Conservation (phyloP, 164 flowering plant species). For the Piper betle region DNA sequence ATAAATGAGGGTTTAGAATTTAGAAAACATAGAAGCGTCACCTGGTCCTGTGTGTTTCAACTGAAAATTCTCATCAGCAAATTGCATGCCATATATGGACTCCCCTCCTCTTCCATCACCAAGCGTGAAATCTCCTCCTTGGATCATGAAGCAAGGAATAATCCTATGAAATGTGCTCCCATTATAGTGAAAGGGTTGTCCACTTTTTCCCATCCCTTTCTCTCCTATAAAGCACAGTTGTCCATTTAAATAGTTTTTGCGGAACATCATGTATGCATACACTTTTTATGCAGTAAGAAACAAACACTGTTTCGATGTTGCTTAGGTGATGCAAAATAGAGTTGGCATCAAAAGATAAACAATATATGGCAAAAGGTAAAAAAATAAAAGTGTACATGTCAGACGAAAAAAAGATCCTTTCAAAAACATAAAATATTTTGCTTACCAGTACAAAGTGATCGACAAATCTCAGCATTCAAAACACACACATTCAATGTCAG, state of each 20-base stretch:
- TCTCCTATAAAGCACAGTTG: slow-evolving; percentile 49
- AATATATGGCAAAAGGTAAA: too few species aligned
- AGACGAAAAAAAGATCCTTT: too few species aligned
- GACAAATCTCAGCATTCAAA: slow-evolving; percentile 59
- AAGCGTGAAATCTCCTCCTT: slow-evolving; percentile 92
- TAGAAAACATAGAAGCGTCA: slow-evolving; percentile 8
- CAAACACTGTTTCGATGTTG: too few species aligned
- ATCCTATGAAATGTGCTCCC: slow-evolving; percentile 91
- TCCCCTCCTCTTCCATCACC: slow-evolving; percentile 98
- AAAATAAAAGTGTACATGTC: too few species aligned
- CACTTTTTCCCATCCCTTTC: slow-evolving; percentile 71
- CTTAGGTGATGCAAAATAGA: too few species aligned
- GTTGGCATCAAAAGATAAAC: too few species aligned
- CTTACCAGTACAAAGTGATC: slow-evolving; percentile 91
- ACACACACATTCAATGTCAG: background rate
- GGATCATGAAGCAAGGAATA: slow-evolving; percentile 95
- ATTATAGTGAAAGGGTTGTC: slow-evolving; percentile 85
- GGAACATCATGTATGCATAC: too few species aligned
- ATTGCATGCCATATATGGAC: slow-evolving; percentile 88
- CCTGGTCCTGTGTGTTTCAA: slow-evolving; percentile 98
- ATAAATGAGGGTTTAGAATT: background rate
- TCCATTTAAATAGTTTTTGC: background rate
- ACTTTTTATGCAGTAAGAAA: too few species aligned
- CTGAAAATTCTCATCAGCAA: slow-evolving; percentile 91
- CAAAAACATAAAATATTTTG: too few species aligned